phyloP scores from a whole-genome alignment of 2,329 filamentous ascomycete species.

The Aspergillus sp. region DNA sequence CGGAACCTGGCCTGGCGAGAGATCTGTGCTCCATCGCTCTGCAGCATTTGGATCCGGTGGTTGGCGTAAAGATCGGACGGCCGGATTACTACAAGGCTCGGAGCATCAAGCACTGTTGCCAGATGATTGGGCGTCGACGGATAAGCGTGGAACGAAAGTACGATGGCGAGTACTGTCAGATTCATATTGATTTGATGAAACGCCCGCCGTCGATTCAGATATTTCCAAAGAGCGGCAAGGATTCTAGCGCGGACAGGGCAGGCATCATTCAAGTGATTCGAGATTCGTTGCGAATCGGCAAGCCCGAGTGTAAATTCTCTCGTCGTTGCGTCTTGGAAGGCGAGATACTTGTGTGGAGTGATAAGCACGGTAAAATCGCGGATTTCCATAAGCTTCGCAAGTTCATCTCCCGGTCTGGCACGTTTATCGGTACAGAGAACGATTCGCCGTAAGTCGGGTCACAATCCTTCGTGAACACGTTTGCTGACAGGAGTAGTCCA shows the following conservation, averaged over 20 bases:
- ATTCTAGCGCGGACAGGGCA: constrained; percentile 71
- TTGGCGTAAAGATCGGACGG: constrained; percentile 65
- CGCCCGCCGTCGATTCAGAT: constrained; percentile 63
- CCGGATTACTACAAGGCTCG: constrained; percentile 65
- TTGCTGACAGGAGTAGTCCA: constrained; percentile 33
- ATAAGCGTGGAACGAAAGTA: constrained; percentile 81
- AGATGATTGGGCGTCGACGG: constrained; percentile 58
- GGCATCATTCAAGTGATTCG: constrained; percentile 64
- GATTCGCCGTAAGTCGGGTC: constrained; percentile 62
- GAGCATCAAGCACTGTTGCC: constrained; percentile 71
- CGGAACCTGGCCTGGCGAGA: constrained; percentile 30
- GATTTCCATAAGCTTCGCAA: constrained; percentile 82
- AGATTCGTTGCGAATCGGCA: constrained; percentile 63
- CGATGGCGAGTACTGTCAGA: constrained; percentile 87
- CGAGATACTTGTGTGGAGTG: constrained; percentile 76
- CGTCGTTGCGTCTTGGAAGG: constrained; percentile 76
- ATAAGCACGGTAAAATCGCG: constrained; percentile 62
- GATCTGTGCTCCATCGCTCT: constrained; percentile 35
- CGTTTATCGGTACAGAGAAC: constrained; percentile 63
- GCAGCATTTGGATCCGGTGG: constrained; percentile 50
- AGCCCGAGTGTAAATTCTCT: constrained; percentile 57
- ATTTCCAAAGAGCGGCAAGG: constrained; percentile 89
- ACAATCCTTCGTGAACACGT: background rate
- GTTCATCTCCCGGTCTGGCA: constrained; percentile 71
- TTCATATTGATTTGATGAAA: constrained; percentile 71